These are phyloP conservation scores for Crassisporium funariophilum DNA, from an alignment of 768 basidiomycete species.

Conservation along the genomic window DNA sequence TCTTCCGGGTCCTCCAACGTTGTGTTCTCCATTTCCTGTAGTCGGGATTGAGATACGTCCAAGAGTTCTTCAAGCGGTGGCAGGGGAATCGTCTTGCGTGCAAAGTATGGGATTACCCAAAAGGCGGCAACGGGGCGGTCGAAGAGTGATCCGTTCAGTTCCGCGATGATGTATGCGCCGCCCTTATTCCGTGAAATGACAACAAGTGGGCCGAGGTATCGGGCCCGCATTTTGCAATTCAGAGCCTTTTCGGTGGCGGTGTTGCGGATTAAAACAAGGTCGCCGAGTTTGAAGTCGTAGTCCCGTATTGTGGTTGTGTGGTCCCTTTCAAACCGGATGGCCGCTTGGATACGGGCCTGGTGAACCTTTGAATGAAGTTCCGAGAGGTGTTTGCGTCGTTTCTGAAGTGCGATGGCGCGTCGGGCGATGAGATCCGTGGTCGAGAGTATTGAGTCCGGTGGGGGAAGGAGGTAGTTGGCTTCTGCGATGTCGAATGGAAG, in stretches of 20 bases:
- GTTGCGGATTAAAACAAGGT: conserved; percentile 37
- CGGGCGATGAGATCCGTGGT: conserved; percentile 26
- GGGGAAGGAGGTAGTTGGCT: conserved; percentile 31
- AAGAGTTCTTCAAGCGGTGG: conserved; percentile 16
- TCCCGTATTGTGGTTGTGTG: conserved; percentile 23
- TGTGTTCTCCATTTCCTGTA: conserved; percentile 5
- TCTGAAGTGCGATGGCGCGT: conserved; percentile 24
- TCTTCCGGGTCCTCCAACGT: conserved; percentile 1
- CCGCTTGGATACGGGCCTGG: conserved; percentile 13
- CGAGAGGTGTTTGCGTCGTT: conserved; percentile 12
- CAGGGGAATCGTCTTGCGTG: background rate
- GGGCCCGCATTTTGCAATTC: conserved; percentile 28
- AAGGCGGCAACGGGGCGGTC: conserved; percentile 23
- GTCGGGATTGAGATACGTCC: conserved; percentile 7
- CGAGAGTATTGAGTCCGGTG: conserved; percentile 16
- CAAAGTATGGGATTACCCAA: conserved; percentile 26
- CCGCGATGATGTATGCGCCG: conserved; percentile 26
- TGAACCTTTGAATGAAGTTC: conserved; percentile 16
- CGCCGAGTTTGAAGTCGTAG: conserved; percentile 30
- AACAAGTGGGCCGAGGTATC: conserved; percentile 36
- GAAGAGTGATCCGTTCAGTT: conserved; percentile 28
- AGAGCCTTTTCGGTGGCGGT: conserved; percentile 29
- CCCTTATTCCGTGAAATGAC: conserved; percentile 28
- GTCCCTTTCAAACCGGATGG: conserved; percentile 15
- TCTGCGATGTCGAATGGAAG: conserved; percentile 34